Base-by-base conservation (phyloP, 129 eudicot species). In the Solidago caesia region DNA sequence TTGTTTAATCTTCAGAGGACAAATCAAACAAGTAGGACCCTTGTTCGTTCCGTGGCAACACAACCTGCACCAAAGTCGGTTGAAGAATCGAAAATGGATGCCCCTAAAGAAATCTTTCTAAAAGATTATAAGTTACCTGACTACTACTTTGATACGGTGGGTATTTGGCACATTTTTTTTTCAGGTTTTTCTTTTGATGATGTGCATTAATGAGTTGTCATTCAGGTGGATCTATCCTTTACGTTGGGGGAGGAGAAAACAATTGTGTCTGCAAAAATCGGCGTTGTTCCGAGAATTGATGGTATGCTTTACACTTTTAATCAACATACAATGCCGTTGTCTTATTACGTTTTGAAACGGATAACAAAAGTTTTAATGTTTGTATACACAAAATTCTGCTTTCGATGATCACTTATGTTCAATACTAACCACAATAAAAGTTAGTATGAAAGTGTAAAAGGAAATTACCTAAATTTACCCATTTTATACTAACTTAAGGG, bases 71-170 rank as follows among this genome's bases (percentile, higher is more conserved):
- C 86, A 48, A 85, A 86, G 69, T 85, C 84, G 77, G 83, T 71
- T 29, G 96, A 93, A 72, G 93, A 86, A 64, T 67, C 80, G 57
- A 72, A 64, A 10, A 94, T 94, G 99, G 99, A 91, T 5, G 79
- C 73, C 26, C 99, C 93, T 42, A 94, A 91, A 64, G 99, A 94
- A 73, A 88, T 94, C 48, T 94, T 94, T 71, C 81, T 94, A 16
- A 94, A 85, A 82, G 99, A 94, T 78, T 94, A 94, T 85, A 91
- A 94, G 80, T 77, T 84, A 68, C 99, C 99, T 8, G 93, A 88
- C 69, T 94, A 91, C 80, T 94, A 86, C 82, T 94, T 94, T 81
- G 99, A 94, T 42, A 83, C 86, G 75, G 99, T 94, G 78, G 33
- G 75, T 59, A 66, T 65, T 26, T 56, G 12, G 26, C 64, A 5